Conservation (phyloP, 2,329 filamentous ascomycete genomes). For the Botrytis paeoniae region DNA sequence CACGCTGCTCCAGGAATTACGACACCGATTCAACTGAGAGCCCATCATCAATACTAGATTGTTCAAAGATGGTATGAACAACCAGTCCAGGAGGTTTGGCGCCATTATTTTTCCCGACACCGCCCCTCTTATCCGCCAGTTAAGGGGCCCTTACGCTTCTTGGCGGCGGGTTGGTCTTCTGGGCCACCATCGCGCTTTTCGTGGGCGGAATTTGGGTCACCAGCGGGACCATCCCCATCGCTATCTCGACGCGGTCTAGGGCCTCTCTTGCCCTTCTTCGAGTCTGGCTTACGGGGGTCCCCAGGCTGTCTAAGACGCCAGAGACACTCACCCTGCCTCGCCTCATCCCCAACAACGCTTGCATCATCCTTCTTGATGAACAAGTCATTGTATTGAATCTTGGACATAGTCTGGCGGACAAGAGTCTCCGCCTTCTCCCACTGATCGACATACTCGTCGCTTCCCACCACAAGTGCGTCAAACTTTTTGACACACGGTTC, state of each 20-base stretch:
- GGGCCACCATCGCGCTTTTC: neutral
- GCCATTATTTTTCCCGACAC: neutral
- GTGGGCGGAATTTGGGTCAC: neutral
- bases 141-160: neutral
- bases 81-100: neutral
- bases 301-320: neutral
- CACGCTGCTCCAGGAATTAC: neutral
- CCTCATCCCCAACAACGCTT: neutral
- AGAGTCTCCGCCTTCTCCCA: neutral
- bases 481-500: neutral
- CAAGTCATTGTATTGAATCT: neutral
- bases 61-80: neutral
- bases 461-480: neutral
- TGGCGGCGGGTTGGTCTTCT: neutral
- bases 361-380: neutral
- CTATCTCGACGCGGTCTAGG: neutral
- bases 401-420: neutral
- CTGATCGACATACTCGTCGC: accelerated
- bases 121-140: neutral
- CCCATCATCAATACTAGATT: neutral
- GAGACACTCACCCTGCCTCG: neutral
- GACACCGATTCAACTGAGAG: neutral
- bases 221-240: neutral
- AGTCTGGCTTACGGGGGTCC: neutral
- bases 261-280: neutral